Base-by-base conservation (phyloP, 73 alveolate genomes). In the Stentor roeselii region DNA sequence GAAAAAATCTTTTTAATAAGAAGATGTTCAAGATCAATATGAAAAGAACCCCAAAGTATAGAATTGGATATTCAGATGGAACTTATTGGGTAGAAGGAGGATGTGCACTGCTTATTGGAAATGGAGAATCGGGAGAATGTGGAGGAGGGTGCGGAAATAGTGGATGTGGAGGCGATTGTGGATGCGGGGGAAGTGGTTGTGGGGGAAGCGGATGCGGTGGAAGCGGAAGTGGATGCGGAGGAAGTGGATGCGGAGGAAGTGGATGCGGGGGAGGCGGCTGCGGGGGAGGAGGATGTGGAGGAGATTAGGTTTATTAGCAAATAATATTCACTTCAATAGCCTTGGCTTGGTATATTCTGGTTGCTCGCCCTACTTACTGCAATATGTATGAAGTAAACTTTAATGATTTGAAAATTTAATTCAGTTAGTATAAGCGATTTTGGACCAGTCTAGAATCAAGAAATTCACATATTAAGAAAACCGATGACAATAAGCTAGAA, bases 121-220 rank as follows among this genome's bases (percentile, higher is more conserved):
- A 21, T 11, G 6, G 30, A 50, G 67, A 21, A 50, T 50, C 30
- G 6, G 67, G 67, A 50, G 67, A 21, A 50, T 50, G 30, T 11
- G 67, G 67, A 50, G 67, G 67, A 50, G 67, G 67, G 6, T 6
- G 67, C 21, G 67, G 67, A 50, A 21, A 21, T 11, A 21, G 67
- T 50, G 67, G 67, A 50, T 6, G 67, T 11, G 67, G 67, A 50
- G 67, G 67, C 6, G 21, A 21, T 50, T 6, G 67, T 11, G 6
- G 67, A 11, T 6, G 67, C 6, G 67, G 67, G 21, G 67, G 67
- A 50, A 50, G 67, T 50, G 67, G 67, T 50, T 50, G 67, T 50
- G 67, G 67, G 21, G 67, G 67, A 50, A 21, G 67, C 21, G 67
- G 67, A 50, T 6, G 67, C 6, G 67, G 67, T 11, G 67, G 67